Percentiles rank a stretch among this genome's conserved stretches.
These are phyloP conservation scores for Heliosperma pusillum DNA, from an alignment of 148 eudicot species.

Conservation along the genomic window DNA sequence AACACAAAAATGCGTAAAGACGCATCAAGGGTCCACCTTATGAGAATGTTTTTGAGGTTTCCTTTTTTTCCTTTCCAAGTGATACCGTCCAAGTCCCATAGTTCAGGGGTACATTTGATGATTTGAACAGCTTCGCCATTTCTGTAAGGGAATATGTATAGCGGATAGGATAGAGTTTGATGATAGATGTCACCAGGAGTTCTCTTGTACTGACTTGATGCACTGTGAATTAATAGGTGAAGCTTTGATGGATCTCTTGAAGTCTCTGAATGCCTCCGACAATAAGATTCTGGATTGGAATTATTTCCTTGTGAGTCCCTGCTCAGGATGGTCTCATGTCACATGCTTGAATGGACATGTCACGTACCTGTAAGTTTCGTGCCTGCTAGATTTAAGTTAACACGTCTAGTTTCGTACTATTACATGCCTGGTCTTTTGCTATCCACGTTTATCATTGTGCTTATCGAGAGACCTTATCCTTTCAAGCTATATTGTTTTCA, in stretches of 20 bases:
- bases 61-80: constrained; percentile 7
- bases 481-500: not conserved
- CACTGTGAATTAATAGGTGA: constrained; percentile 50
- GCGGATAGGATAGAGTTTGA: not conserved
- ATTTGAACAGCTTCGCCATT: not conserved
- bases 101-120: not conserved
- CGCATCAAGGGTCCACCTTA: constrained; percentile 2
- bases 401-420: not conserved
- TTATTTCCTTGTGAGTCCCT: constrained; percentile 60
- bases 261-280: constrained; percentile 55
- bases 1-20: not conserved
- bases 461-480: not conserved
- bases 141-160: not conserved
- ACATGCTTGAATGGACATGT: constrained; percentile 75
- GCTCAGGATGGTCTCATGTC: constrained; percentile 85
- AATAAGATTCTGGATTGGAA: constrained; percentile 62
- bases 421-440: not conserved
- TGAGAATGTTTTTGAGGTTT: not conserved
- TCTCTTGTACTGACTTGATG: constrained; percentile 10
- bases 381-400: not conserved
- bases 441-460: not conserved
- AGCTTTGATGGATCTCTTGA: constrained; percentile 57
- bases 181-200: not conserved
- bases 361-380: constrained; percentile 56
- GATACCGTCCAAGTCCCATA: constrained; percentile 6